A percentile compares a stretch with the other conserved stretches of the same genome.
These are phyloP conservation scores for Psilocybe subaeruginosa DNA, from an alignment of 768 basidiomycete species.

Conservation along the genomic window DNA sequence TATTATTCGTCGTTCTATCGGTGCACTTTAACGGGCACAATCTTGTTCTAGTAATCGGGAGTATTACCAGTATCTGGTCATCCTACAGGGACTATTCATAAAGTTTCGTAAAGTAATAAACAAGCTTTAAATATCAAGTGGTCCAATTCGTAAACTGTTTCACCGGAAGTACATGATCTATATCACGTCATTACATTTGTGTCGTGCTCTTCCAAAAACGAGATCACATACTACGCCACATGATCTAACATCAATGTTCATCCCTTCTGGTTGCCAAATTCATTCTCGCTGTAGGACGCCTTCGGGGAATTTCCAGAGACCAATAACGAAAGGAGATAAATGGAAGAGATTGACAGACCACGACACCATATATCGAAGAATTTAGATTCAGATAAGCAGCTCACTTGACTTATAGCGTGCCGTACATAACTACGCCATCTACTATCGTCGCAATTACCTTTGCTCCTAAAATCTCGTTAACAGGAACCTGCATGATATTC, in stretches of 20 bases:
- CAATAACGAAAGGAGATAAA: too few relatives aligned
- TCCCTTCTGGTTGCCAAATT: too few relatives aligned
- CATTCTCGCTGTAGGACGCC: too few relatives aligned
- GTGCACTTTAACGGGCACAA: not conserved
- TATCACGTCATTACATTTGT: too few relatives aligned
- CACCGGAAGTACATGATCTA: too few relatives aligned
- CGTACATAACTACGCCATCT: constrained; percentile 72
- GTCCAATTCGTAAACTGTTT: not conserved
- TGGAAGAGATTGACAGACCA: too few relatives aligned
- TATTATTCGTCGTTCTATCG: not conserved
- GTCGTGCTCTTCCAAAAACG: too few relatives aligned
- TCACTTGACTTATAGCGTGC: constrained; percentile 29
- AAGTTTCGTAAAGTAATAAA: not conserved
- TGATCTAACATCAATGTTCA: too few relatives aligned
- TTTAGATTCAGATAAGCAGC: too few relatives aligned
- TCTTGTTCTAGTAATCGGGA: not conserved
- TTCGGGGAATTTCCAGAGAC: too few relatives aligned
- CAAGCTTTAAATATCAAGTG: not conserved
- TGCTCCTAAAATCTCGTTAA: constrained; percentile 62
- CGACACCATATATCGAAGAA: too few relatives aligned
- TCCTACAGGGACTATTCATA: not conserved
- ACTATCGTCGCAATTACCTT: constrained; percentile 75
- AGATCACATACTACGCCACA: too few relatives aligned
- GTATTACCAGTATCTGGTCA: not conserved
- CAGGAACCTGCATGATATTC: constrained; percentile 73